Evolutionary conservation across 768 basidiomycete species (phyloP), one percentile per base, ranked within the genome.

Genomic region (Lyophyllum decastes): DNA sequence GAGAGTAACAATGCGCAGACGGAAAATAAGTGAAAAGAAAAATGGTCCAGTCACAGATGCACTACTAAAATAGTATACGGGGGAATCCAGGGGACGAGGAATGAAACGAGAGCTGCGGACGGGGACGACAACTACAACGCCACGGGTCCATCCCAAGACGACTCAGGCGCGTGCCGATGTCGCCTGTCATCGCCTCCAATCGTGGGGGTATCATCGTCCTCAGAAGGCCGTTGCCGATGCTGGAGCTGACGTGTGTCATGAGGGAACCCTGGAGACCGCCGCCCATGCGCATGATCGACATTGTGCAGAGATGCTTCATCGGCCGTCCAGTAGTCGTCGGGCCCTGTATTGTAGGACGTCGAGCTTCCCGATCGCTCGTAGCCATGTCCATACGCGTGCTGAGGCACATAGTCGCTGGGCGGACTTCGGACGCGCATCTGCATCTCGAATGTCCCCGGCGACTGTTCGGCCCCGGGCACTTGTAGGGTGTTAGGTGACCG

Each of bases 281-380:
- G 54, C 30, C 34, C 50, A 7, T 2, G 34, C 44, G 11, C 53
- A 51, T 51, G 49, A 16, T 38, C 54, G 35, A 50, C 26, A 22
- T 27, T 24, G 21, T 33, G 30, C 16, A 19, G 34, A 9, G 35
- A 34, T 30, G 51, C 61, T 24, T 65, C 60, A 17, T 68, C 77
- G 16, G 68, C 70, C n/a, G 66, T 61, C 67, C 70, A 77, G 45
- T 71, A 77, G 4, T 76, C 79, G 27, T 81, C 80, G 16, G 68
- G 70, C n/a, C 76, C 80, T 38, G 82, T 79, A 38, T 72, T 71
- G 62, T 71, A 80, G 52, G 79, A 78, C 16, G 75, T 73, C 35
- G 73, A 71, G 54, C 76, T 82, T 17, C 68, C 69, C 24, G 78
- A 70, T 40, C 75, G 66, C 61, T 70, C 68, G 48, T 64, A 62